Base-by-base conservation (phyloP, 2,329 filamentous ascomycete species). In the Apiospora rasikravindrae region DNA sequence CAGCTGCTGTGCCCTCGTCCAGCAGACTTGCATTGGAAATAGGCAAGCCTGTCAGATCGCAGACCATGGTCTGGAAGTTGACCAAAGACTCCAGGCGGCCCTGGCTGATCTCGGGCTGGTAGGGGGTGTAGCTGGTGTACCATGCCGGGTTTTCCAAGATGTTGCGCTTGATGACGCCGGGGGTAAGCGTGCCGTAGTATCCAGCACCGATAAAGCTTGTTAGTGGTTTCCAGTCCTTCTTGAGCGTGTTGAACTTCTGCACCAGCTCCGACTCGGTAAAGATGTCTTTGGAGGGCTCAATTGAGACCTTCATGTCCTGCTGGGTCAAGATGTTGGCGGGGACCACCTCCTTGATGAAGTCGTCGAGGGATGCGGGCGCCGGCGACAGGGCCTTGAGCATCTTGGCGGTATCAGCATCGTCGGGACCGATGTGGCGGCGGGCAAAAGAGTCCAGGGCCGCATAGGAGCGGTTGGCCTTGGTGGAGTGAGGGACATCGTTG, bases 121-220 rank as follows among this genome's bases (percentile, higher is more conserved):
- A 98, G 22, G 96, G 96, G 0, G 96, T 98, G 83, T 98, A 98
- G 84, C 95, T 98, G 53, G 96, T 98, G 82, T 98, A 98, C 96
- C 96, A 98, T 13, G 92, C 95, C 6, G 96, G 96, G 81, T 93
- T 96, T 86, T 98, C 95, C 72, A 98, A 86, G 5, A 98, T 88
- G 81, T 98, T 98, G 76, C 95, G 89, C 86, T 96, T 94, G 81
- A 98, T 97, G 72, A 98, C 95, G 71, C 94, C 90, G 5, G 96
- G 96, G 0, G 94, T 92, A 76, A 92, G 89, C n/a, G 94, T 96
- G 47, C 91, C 92, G 76, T 96, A 94, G 86, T 98, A 98, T 72
- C 96, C 96, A 72, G 89, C 90, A 5, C 96, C 96, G 76, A 98
- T 95, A 80, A 96, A 93, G 79, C 90, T 95, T n/a, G 53, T 66